phyloP scores from a whole-genome alignment of 2,329 filamentous ascomycete species.

The Cordyceps militaris region DNA sequence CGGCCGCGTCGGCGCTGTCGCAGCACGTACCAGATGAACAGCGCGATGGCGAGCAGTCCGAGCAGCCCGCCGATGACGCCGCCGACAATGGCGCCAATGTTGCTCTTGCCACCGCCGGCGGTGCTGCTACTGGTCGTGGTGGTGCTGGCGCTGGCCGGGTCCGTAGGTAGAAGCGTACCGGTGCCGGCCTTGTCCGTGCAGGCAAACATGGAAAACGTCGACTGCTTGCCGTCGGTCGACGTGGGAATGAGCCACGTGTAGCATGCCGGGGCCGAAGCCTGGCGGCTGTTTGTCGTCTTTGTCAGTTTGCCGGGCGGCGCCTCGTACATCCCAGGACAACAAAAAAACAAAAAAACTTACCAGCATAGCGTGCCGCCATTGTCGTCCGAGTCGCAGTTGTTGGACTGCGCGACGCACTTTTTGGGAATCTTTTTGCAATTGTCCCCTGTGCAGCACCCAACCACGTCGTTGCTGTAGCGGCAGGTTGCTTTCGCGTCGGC shows the following conservation, averaged over 20 bases:
- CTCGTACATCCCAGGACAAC: background rate
- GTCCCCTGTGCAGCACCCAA: conserved; percentile 1
- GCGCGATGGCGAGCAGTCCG: background rate
- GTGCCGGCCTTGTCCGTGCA: conserved; percentile 8
- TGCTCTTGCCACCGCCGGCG: background rate
- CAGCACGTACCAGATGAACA: background rate
- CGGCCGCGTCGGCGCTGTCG: background rate
- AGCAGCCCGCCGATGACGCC: background rate
- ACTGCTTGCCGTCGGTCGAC: background rate
- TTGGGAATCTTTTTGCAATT: background rate
- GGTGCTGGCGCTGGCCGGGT: background rate
- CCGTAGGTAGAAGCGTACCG: background rate
- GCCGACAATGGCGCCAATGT: background rate
- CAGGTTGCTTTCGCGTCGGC: background rate
- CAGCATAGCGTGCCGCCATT: conserved; percentile 4
- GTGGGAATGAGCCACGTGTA: conserved; percentile 7
- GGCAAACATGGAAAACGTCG: conserved; percentile 3
- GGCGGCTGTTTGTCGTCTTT: background rate
- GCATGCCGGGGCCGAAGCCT: background rate
- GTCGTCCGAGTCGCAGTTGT: background rate
- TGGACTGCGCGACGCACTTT: background rate
- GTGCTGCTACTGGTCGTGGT: background rate
- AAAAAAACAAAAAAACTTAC: too few relatives aligned
- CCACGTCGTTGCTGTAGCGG: background rate
- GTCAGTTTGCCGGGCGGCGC: background rate